Evolutionary conservation across 495 filamentous ascomycete species (phyloP), one percentile per base, ranked within the genome.

Genomic region (Lepraria neglecta): DNA sequence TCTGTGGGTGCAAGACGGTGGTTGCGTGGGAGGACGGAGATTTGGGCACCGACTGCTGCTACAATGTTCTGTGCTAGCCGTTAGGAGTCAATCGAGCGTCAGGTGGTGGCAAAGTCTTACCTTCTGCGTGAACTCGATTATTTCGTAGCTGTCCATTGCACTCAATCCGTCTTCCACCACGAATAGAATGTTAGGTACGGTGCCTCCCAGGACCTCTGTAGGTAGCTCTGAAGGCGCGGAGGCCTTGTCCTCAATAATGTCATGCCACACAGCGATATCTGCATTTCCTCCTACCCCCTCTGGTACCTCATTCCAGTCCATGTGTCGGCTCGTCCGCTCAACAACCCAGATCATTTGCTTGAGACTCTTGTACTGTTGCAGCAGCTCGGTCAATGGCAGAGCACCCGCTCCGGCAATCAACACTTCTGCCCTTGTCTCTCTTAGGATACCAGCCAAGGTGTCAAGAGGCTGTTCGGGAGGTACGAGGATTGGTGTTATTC

Each of bases 301-400:
- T 12, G 90, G 90, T 3, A 91, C 84, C 66, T 90, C 89, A 69
- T 91, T 84, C 84, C 84, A 88, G 74, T 95, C 92, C 80, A 97
- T 89, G 69, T 99, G 94, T 63, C 84, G 82, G 74, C 88, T 97
- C 38, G 89, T 90, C 67, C 88, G 79, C 66, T 97, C 94, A 7
- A 94, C 95, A 4, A 97, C 92, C 90, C 91, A 97, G 60, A 97
- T 80, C 15, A 96, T 81, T 58, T 91, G 84, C 59, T 87, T 85
- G 10, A 97, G 76, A 52, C 82, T 79, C 12, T 82, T 75, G 69
- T 87, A 88, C 59, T 75, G 78, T 65, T 84, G 82, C 15, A 83
- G 79, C 19, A 95, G 79, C 35, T 82, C 74, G 59, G 89, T 83
- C 30, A 97, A 81, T 33, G 95, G 90, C 58, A 97, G 79, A 17